Conservation (phyloP, 768 basidiomycete genomes). For the Lanmaoa rubissima region DNA sequence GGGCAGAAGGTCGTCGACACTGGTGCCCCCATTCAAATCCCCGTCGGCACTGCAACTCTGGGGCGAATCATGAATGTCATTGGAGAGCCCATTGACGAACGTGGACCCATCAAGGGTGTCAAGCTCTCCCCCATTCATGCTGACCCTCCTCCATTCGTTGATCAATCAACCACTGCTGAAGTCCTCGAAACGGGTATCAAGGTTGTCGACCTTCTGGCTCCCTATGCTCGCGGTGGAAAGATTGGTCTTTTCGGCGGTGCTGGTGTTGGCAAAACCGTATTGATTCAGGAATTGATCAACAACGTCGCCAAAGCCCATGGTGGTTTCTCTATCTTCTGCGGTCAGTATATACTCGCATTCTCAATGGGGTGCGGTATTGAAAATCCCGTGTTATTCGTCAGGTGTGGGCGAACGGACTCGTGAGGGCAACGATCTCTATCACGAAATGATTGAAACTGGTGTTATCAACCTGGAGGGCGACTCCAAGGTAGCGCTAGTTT, state of each 20-base stretch:
- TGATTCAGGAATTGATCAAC: slow-evolving; percentile 99
- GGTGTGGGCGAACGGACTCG: slow-evolving; percentile 99
- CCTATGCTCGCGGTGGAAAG: slow-evolving; percentile 99
- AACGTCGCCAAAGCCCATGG: slow-evolving; percentile 99
- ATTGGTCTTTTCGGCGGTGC: slow-evolving; percentile 99
- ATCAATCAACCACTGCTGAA: slow-evolving; percentile 98
- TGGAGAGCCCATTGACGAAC: slow-evolving; percentile 99
- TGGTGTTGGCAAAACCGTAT: slow-evolving; percentile 99
- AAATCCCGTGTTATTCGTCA: slow-evolving; percentile 27
- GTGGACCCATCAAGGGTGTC: slow-evolving; percentile 97
- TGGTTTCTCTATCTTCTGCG: slow-evolving; percentile 99
- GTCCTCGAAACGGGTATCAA: slow-evolving; percentile 99
- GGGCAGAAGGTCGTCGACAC: slow-evolving; percentile 97
- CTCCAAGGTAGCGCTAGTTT: slow-evolving; percentile 99
- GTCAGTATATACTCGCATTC: slow-evolving; percentile 40
- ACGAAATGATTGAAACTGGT: slow-evolving; percentile 99
- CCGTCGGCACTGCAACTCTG: slow-evolving; percentile 91
- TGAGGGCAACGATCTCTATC: slow-evolving; percentile 99
- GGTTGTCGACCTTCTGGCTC: slow-evolving; percentile 98
- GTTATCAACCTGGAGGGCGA: slow-evolving; percentile 99
- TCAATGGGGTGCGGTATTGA: neutral
- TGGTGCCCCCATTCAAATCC: slow-evolving; percentile 93
- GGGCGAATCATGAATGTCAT: slow-evolving; percentile 99
- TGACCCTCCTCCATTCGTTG: slow-evolving; percentile 95
- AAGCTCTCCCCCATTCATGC: slow-evolving; percentile 93